Percentiles rank a stretch among this genome's conserved stretches.
Conservation (phyloP, 225 moss, liverwort and hornwort species). For the Sphagnum tenellum region DNA sequence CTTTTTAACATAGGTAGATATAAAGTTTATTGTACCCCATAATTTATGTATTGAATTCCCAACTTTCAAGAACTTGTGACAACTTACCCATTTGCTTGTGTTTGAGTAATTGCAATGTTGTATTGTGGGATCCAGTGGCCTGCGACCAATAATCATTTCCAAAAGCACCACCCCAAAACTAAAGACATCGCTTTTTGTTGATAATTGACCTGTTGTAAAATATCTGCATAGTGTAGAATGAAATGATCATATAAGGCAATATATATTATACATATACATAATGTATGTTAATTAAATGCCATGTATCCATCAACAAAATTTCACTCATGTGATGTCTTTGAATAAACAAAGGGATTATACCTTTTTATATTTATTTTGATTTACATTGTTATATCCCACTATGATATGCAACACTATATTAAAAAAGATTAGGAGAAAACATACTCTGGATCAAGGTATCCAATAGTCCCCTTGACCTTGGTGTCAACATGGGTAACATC, state of each 20-base stretch:
- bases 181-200: slow-evolving; percentile 37
- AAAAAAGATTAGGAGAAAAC: background rate
- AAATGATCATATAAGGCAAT: background rate
- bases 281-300: too few species aligned
- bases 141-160: slow-evolving; percentile 32
- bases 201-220: slow-evolving; percentile 7
- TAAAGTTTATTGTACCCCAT: background rate
- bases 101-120: slow-evolving; percentile 5
- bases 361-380: too few species aligned
- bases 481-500: background rate
- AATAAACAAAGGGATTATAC: background rate
- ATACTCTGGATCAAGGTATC: slow-evolving; percentile 33
- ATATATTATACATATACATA: too few species aligned
- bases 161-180: slow-evolving; percentile 41
- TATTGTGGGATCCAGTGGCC: slow-evolving; percentile 10
- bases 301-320: background rate
- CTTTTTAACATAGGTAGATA: background rate
- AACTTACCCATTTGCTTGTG: slow-evolving; percentile 29
- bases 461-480: slow-evolving; percentile 9
- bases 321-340: background rate
- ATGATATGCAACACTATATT: too few species aligned
- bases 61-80: slow-evolving; percentile 2
- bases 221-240: slow-evolving; percentile 3
- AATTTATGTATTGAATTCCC: background rate
- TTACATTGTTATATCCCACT: too few species aligned